phyloP scores from a whole-genome alignment of 2,329 filamentous ascomycete genomes.

The Xylaria multiplex region DNA sequence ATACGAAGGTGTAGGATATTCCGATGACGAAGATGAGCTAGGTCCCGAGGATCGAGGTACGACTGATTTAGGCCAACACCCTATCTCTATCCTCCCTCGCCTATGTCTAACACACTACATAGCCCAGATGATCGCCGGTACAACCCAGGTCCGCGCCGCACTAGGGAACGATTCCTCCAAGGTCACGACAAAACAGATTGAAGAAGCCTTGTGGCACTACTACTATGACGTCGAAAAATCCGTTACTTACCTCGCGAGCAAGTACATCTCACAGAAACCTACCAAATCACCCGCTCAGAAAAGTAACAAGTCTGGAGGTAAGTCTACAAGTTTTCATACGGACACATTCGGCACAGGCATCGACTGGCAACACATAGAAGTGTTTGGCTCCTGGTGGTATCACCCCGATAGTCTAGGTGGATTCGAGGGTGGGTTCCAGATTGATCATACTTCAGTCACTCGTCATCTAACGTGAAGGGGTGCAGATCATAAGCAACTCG shows the following conservation, averaged over 20 bases:
- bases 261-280: conserved; percentile 60
- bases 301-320: conserved; percentile 57
- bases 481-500: conserved; percentile 36
- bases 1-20: conserved; percentile 57
- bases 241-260: conserved; percentile 80
- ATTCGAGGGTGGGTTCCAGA: conserved; percentile 22
- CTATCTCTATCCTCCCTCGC: not conserved
- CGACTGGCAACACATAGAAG: conserved; percentile 21
- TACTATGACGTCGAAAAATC: conserved; percentile 93
- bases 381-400: conserved; percentile 3
- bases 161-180: conserved; percentile 70
- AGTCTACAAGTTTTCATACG: conserved; percentile 48
- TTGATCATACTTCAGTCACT: conserved; percentile 10
- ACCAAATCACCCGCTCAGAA: conserved; percentile 53
- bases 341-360: conserved; percentile 28
- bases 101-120: conserved; percentile 25
- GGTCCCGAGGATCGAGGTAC: conserved; percentile 51
- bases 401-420: conserved; percentile 15
- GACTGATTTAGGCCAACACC: not conserved
- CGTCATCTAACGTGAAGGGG: conserved; percentile 34
- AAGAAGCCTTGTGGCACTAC: conserved; percentile 94
- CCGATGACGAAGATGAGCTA: conserved; percentile 56
- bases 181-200: conserved; percentile 73
- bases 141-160: conserved; percentile 70
- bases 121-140: conserved; percentile 69